phyloP scores from a whole-genome alignment of 78 protist genomes.

The Dictyostelium firmibasis region DNA sequence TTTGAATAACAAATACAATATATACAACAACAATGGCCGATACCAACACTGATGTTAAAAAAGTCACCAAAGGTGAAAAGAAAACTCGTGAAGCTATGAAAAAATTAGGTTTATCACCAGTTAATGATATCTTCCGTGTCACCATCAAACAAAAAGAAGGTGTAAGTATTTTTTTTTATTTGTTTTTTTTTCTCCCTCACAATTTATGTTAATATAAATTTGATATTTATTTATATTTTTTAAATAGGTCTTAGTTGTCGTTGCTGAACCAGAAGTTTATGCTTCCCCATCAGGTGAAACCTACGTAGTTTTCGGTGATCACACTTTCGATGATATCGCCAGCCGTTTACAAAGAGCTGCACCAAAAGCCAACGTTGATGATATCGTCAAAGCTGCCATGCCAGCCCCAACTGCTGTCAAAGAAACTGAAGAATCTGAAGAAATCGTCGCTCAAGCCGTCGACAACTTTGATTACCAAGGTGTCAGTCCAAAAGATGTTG shows the following conservation, averaged over 20 bases:
- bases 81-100: not conserved
- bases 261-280: slow-evolving; percentile 95
- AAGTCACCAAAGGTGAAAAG: slow-evolving; percentile 85
- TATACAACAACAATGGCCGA: not conserved
- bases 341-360: slow-evolving; percentile 29
- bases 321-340: slow-evolving; percentile 90
- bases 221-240: no score
- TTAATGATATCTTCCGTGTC: slow-evolving; percentile 89
- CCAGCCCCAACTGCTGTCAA: slow-evolving; percentile 12
- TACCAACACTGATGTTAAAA: not conserved
- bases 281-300: slow-evolving; percentile 88
- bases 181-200: not conserved
- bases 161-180: slow-evolving; percentile 8
- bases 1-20: not conserved
- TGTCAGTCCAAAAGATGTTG: slow-evolving; percentile 90
- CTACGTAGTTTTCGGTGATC: slow-evolving; percentile 96
- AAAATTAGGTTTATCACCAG: slow-evolving; percentile 93
- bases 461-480: slow-evolving; percentile 89
- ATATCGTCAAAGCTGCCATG: not conserved
- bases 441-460: slow-evolving; percentile 75
- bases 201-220: no score
- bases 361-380: slow-evolving; percentile 33
- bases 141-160: slow-evolving; percentile 80
- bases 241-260: slow-evolving; percentile 80
- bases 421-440: not conserved